A percentile compares a stretch with the other conserved stretches of the same genome.
These are phyloP conservation scores for Phoma sp. DNA, from an alignment of 2,329 filamentous ascomycete genomes.

Conservation along the genomic window DNA sequence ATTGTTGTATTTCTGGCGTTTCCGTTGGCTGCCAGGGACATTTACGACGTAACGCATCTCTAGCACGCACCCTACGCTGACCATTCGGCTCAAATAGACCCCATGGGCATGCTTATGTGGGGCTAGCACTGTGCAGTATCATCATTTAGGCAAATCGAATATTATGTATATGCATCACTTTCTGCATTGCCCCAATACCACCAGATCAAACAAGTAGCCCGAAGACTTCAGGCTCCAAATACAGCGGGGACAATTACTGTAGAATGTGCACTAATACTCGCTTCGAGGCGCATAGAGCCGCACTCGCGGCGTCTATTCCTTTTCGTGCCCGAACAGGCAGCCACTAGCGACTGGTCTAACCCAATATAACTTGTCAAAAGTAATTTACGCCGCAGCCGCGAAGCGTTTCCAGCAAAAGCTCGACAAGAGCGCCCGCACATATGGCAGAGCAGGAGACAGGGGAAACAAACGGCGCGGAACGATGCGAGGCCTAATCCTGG, in stretches of 20 bases:
- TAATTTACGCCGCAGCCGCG: conserved; percentile 1
- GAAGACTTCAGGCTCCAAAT: background rate
- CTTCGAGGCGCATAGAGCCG: background rate
- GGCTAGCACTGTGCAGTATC: background rate
- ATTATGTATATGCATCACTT: background rate
- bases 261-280: background rate
- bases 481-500: conserved; percentile 27
- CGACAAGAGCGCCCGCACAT: background rate
- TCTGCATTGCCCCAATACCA: background rate
- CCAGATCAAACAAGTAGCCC: background rate
- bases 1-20: conserved; percentile 4
- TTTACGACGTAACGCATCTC: background rate
- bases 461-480: conserved; percentile 26
- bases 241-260: conserved; percentile 1
- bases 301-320: conserved; percentile 1
- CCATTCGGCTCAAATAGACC: background rate
- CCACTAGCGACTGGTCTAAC: background rate
- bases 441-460: conserved; percentile 1
- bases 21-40: background rate
- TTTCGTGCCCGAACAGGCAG: background rate
- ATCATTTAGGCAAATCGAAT: background rate
- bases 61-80: background rate
- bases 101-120: background rate
- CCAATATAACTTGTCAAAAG: background rate
- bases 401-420: background rate